A percentile compares a stretch with the other conserved stretches of the same genome.
These are phyloP conservation scores for Sordariomycetes sp. DNA, from an alignment of 2,329 filamentous ascomycete species.

Conservation along the genomic window DNA sequence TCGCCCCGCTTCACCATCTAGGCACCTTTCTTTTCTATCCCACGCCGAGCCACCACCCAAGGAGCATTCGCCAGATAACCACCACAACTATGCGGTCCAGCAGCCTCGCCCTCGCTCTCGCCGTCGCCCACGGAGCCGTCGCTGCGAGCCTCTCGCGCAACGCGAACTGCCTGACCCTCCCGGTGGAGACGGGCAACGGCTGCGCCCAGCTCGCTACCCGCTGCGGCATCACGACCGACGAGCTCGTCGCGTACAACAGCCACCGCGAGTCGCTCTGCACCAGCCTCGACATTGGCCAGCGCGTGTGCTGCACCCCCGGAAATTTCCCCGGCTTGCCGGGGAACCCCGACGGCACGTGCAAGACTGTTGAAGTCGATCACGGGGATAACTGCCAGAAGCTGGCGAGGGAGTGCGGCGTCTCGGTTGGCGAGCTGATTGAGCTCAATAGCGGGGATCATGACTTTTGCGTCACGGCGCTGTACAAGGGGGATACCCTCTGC, in stretches of 20 bases:
- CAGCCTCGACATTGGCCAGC: constrained; percentile 13
- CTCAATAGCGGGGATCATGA: constrained; percentile 16
- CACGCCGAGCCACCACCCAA: no score
- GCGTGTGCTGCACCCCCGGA: constrained; percentile 22
- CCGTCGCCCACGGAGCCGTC: not conserved
- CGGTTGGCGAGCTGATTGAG: constrained; percentile 19
- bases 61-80: not conserved
- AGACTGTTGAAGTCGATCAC: constrained; percentile 15
- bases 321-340: constrained; percentile 9
- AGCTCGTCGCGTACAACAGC: constrained; percentile 25
- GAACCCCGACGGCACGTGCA: constrained; percentile 12
- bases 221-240: constrained; percentile 21
- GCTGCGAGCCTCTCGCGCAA: not conserved
- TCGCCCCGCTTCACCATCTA: no score
- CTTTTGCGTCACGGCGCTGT: constrained; percentile 13
- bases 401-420: constrained; percentile 23
- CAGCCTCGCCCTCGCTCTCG: not conserved
- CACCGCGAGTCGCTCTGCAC: constrained; percentile 12
- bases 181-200: constrained; percentile 20
- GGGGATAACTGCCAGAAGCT: constrained; percentile 23
- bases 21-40: no score
- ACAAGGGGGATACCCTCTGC: constrained; percentile 18
- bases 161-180: constrained; percentile 14
- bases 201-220: constrained; percentile 20
- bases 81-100: not conserved